These are phyloP conservation scores for Ophiostoma tasmaniense DNA, from an alignment of 2,329 filamentous ascomycete genomes.

Conservation along the genomic window DNA sequence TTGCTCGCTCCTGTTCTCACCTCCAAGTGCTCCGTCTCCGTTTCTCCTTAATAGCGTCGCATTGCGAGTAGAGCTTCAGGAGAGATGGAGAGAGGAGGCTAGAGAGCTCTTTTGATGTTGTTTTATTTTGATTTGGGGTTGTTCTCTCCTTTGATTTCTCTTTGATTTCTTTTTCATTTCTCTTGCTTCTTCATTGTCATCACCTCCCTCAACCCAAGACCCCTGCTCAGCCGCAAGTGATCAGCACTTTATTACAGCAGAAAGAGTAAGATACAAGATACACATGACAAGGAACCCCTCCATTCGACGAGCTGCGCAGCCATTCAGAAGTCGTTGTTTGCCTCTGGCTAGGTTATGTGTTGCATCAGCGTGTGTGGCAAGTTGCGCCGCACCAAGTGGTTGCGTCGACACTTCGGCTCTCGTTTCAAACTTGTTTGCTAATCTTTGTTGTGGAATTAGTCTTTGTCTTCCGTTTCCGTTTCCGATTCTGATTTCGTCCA, in stretches of 20 bases:
- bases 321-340: not conserved
- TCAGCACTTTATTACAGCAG: not conserved
- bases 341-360: not conserved
- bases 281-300: not conserved
- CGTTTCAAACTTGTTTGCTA: constrained; percentile 1
- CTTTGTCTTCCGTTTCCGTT: not conserved
- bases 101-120: constrained; percentile 13
- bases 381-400: not conserved
- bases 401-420: not conserved
- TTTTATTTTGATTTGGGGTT: not conserved
- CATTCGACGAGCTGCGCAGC: not conserved
- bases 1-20: not conserved
- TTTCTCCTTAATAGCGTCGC: constrained; percentile 1
- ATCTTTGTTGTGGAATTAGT: not conserved
- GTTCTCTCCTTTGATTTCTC: not conserved
- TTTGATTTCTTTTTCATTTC: not conserved
- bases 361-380: not conserved
- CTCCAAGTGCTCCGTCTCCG: not conserved
- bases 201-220: not conserved
- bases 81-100: not conserved
- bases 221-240: not conserved
- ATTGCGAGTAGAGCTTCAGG: not conserved
- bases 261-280: not conserved
- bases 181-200: not conserved
- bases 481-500: not conserved